Conservation (phyloP, 192 early-diverging fungal genomes). For the Coemansia sp. region DNA sequence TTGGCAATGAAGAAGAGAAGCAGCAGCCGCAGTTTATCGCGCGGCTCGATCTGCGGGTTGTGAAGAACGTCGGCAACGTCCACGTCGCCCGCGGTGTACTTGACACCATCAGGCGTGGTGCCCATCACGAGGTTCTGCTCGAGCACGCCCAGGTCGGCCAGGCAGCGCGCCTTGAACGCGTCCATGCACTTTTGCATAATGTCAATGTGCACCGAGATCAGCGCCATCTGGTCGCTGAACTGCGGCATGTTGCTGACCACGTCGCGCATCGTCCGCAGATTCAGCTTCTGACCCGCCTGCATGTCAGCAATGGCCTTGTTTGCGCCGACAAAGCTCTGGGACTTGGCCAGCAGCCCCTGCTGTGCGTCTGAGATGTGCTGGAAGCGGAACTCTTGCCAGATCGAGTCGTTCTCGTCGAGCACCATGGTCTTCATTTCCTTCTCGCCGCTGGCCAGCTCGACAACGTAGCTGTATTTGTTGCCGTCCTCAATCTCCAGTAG, state of each 20-base stretch:
- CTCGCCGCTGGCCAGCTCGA: slow-evolving; percentile 36
- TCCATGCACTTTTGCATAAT: slow-evolving; percentile 55
- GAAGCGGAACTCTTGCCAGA: slow-evolving; percentile 56
- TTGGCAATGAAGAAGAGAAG: slow-evolving; percentile 45
- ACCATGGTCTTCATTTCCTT: slow-evolving; percentile 33
- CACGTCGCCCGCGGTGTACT: slow-evolving; percentile 40
- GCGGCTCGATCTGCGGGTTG: slow-evolving; percentile 43
- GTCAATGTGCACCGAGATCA: slow-evolving; percentile 51
- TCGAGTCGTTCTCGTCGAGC: slow-evolving; percentile 44
- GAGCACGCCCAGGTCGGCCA: slow-evolving; percentile 47
- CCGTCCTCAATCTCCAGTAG: slow-evolving; percentile 62
- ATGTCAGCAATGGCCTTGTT: slow-evolving; percentile 40
- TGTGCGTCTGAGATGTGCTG: slow-evolving; percentile 55
- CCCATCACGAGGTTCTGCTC: slow-evolving; percentile 57
- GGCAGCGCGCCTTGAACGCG: slow-evolving; percentile 39
- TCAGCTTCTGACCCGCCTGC: slow-evolving; percentile 34
- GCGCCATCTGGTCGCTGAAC: slow-evolving; percentile 46
- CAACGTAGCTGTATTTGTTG: slow-evolving; percentile 40
- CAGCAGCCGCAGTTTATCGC: slow-evolving; percentile 45
- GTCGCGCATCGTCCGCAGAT: slow-evolving; percentile 42
- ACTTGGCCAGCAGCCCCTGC: slow-evolving; percentile 42
- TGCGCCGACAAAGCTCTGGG: slow-evolving; percentile 41
- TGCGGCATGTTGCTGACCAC: slow-evolving; percentile 50
- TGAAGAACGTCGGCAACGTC: slow-evolving; percentile 46
- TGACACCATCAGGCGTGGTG: slow-evolving; percentile 46